Conservation (phyloP, 2,329 filamentous ascomycete genomes). For the Ilyonectria sp. region DNA sequence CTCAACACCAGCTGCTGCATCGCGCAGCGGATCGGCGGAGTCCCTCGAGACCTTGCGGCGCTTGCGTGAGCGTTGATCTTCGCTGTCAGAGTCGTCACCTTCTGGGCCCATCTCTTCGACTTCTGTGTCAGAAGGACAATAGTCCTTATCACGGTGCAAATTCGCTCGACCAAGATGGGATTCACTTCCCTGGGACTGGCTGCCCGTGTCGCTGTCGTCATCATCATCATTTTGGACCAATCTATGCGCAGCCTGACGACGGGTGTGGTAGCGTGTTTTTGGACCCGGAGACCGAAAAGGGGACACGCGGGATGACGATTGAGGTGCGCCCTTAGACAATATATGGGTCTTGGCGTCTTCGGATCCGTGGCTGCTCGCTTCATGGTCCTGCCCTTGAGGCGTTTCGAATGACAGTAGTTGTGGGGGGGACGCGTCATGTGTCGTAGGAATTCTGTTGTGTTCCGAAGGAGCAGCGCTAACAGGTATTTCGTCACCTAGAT, state of each 20-base stretch:
- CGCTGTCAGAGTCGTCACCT: not conserved
- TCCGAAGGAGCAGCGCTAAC: not conserved
- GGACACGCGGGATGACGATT: not conserved
- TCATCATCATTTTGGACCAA: not conserved
- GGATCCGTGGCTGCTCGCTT: not conserved
- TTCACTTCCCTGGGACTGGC: not conserved
- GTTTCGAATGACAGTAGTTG: not conserved
- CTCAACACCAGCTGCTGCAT: not conserved
- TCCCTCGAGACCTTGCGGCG: not conserved
- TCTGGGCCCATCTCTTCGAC: not conserved
- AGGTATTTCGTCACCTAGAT: conserved; percentile 1
- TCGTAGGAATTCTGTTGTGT: not conserved
- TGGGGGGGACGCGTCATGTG: not conserved
- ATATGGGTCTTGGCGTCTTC: conserved; percentile 4
- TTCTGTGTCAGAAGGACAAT: not conserved
- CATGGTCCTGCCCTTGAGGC: not conserved
- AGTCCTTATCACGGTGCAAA: not conserved
- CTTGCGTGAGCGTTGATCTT: not conserved
- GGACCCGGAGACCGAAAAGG: not conserved
- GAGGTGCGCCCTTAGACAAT: conserved; percentile 6
- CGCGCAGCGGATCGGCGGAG: not conserved
- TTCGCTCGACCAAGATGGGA: not conserved
- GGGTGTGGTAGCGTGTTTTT: not conserved
- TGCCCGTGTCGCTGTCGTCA: not conserved
- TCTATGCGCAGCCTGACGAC: not conserved